Base-by-base conservation (phyloP, 805 yeast genomes). In the Lipomyces sp. region DNA sequence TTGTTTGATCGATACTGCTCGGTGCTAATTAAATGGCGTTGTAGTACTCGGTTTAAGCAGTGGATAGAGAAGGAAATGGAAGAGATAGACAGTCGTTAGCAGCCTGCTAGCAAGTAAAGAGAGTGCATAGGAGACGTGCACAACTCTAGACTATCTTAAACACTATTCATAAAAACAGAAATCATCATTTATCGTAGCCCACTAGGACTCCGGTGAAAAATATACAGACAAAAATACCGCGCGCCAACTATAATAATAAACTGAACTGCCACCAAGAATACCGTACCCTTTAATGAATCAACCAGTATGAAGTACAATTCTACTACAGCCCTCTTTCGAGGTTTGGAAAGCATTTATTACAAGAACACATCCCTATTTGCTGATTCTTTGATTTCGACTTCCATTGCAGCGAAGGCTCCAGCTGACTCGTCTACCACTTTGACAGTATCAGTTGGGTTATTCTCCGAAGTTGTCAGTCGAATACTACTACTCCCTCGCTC, bases 21-120 rank as follows among this genome's bases (percentile, higher is more conserved):
- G 10, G 48, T 42, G 24, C 48, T 37, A 29, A 30, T 7, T 24
- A 24, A 42, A 24, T 24, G 24, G 24, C 24, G 24, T 24, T 18
- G 34, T 42, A 60, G 64, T 33, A 54, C 60, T 35, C 33, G 53
- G 8, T 63, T 57, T 30, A 30, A 62, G 39, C 24, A n/a, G 24
- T 65, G 66, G 66, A 66, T 66, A 45, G 64, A 63, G 34, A 13
- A 29, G 30, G 69, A 66, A 42, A 59, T 66, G 62, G 30, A 60
- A 8, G 57, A 24, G 13, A 53, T 65, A 48, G 53, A 54, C 34
- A 5, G 15, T 45, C 15, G 18, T 48, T 15, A 4, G 24, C 24
- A 1, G 13, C 32, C 35, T 42, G 15, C 15, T 18, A 42, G 18
- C 2, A 18, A 42, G 48, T 11, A 15, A 4, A 15, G 18, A 15